Evolutionary conservation across 1,284 basidiomycete species (phyloP).

Genomic region (Sanghuangporus sanghuang): DNA sequence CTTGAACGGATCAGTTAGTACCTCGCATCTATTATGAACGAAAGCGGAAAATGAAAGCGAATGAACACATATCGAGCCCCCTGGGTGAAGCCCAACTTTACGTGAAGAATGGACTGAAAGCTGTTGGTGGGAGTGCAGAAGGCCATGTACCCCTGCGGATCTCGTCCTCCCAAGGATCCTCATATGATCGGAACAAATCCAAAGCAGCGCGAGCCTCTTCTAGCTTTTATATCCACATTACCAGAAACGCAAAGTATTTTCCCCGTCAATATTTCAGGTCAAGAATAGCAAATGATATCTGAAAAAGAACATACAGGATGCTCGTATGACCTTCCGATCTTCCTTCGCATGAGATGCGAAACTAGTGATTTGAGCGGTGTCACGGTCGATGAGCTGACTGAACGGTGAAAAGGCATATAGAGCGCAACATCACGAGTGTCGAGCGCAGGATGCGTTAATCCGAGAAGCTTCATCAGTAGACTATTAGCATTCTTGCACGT

Average conservation of each 20-base stretch:
- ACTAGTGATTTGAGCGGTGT: constrained; percentile 43
- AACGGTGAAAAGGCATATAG: constrained; percentile 48
- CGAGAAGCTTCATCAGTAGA: constrained; percentile 39
- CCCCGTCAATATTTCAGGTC: neutral
- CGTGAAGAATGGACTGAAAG: constrained; percentile 23
- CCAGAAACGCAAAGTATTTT: neutral
- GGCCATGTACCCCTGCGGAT: constrained; percentile 49
- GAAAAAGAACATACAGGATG: constrained; percentile 39
- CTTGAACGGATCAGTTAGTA: no score
- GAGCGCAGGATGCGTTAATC: constrained; percentile 46
- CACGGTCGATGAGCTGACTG: constrained; percentile 35
- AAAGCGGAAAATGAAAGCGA: neutral
- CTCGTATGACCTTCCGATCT: constrained; percentile 42
- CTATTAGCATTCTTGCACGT: neutral
- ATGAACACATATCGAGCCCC: neutral
- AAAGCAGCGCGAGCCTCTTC: constrained; percentile 48
- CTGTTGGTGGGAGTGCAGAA: constrained; percentile 42
- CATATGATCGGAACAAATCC: constrained; percentile 51
- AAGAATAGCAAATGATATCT: neutral
- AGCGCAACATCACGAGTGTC: constrained; percentile 53
- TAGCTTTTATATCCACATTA: constrained; percentile 29
- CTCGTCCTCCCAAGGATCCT: constrained; percentile 44
- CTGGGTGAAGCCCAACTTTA: neutral
- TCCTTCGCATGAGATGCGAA: constrained; percentile 45
- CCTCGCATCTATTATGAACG: neutral